A percentile compares a stretch with the other conserved stretches of the same genome.
Conservation (phyloP, 1,284 basidiomycete species). For the Neotropicomus parvogracilis region DNA sequence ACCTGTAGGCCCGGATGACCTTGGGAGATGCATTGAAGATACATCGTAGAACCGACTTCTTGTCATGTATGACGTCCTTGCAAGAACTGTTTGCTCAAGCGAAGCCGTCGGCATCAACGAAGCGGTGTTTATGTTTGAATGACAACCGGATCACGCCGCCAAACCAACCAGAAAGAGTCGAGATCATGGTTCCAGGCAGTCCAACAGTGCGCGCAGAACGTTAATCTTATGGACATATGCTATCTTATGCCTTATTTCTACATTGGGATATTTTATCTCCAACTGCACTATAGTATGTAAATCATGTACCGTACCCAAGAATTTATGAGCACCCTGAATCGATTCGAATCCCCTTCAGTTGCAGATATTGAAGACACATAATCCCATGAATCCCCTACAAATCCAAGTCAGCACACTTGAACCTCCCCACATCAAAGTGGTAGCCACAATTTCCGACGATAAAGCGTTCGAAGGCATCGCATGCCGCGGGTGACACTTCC, state of each 20-base stretch:
- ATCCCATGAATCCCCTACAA: neutral
- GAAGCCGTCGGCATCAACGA: constrained; percentile 5
- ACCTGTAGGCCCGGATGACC: constrained; percentile 20
- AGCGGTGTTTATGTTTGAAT: constrained; percentile 10
- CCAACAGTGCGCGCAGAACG: constrained; percentile 22
- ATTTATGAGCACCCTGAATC: too few species aligned
- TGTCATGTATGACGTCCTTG: constrained; percentile 18
- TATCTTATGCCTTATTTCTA: constrained; percentile 13
- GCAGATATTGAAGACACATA: too few species aligned
- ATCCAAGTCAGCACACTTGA: constrained; percentile 1
- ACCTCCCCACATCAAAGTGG: neutral
- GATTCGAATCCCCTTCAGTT: neutral
- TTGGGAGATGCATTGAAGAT: constrained; percentile 16
- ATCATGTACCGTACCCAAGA: constrained; percentile 5
- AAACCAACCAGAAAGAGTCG: constrained; percentile 11
- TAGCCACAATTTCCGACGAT: neutral
- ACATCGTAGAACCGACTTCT: constrained; percentile 11
- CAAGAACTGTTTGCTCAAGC: constrained; percentile 25
- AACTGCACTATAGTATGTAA: constrained; percentile 15
- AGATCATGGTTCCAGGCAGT: constrained; percentile 24
- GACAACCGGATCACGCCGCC: neutral
- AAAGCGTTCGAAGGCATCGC: neutral
- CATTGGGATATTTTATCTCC: constrained; percentile 12
- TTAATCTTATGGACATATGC: constrained; percentile 15
- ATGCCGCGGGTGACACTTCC: constrained; percentile 1